Evolutionary conservation across 306 rosid species (phyloP).

Genomic region (Trichosanthes cucumerina): DNA sequence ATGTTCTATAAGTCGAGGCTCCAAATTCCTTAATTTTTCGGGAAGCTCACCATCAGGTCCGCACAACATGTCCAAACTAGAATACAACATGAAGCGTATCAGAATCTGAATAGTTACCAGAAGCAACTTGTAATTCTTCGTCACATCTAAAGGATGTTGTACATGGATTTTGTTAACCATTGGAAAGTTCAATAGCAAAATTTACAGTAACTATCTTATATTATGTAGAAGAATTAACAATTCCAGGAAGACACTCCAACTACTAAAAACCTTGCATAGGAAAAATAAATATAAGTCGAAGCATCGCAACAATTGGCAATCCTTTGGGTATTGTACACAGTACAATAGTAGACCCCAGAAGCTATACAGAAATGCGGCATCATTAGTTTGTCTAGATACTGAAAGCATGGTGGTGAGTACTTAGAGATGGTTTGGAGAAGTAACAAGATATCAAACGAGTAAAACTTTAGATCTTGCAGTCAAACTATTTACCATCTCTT

Average conservation of each 20-base stretch:
- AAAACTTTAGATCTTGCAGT: background rate
- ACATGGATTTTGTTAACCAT: background rate
- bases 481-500: conserved; percentile 70
- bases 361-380: background rate
- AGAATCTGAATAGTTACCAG: conserved; percentile 14
- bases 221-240: background rate
- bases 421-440: conserved; percentile 1
- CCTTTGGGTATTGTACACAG: background rate
- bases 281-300: background rate
- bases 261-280: background rate
- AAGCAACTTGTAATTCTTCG: conserved; percentile 1
- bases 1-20: conserved; percentile 93
- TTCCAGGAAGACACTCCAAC: background rate
- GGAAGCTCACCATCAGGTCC: conserved; percentile 99
- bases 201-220: background rate
- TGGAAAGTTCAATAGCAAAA: background rate
- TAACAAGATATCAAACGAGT: background rate
- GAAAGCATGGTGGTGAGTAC: background rate
- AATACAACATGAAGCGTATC: conserved; percentile 19
- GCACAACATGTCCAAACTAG: conserved; percentile 74
- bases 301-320: background rate
- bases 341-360: background rate
- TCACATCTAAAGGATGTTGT: background rate
- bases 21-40: conserved; percentile 92
- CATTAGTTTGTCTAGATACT: background rate